Conservation (phyloP, 2,329 filamentous ascomycete genomes). For the Ceratocystis cacaofunesta region DNA sequence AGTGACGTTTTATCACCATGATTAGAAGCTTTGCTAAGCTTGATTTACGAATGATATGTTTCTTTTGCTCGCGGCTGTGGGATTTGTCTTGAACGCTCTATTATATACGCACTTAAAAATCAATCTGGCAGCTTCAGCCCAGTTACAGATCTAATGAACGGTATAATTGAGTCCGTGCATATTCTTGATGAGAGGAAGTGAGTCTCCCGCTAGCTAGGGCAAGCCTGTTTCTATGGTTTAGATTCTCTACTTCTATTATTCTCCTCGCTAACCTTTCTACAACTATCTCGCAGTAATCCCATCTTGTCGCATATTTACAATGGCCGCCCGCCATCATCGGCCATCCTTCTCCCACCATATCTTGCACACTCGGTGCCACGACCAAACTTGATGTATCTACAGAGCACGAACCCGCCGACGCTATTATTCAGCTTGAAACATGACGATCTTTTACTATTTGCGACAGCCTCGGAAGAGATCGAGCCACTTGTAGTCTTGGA, state of each 20-base stretch:
- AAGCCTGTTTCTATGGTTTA: neutral
- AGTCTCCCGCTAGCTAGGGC: slow-evolving; percentile 21
- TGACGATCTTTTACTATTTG: slow-evolving; percentile 71
- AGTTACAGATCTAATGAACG: slow-evolving; percentile 46
- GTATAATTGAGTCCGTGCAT: slow-evolving; percentile 87
- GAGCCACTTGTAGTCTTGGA: slow-evolving; percentile 84
- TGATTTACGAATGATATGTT: neutral
- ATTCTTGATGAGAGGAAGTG: slow-evolving; percentile 95
- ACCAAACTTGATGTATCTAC: slow-evolving; percentile 73
- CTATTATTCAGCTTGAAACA: slow-evolving; percentile 81
- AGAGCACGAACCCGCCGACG: slow-evolving; percentile 69
- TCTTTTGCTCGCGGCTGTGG: neutral
- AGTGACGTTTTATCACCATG: neutral
- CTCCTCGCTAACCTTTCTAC: neutral
- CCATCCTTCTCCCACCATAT: slow-evolving; percentile 70
- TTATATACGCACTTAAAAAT: neutral
- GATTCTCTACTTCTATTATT: too few species aligned
- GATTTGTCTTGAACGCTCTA: neutral
- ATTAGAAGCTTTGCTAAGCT: neutral
- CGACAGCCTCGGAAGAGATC: slow-evolving; percentile 70
- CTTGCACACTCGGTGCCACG: slow-evolving; percentile 67
- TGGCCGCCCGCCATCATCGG: slow-evolving; percentile 61
- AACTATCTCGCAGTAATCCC: slow-evolving; percentile 44
- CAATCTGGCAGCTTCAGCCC: neutral
- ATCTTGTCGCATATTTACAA: slow-evolving; percentile 84